Percentiles rank a stretch among this genome's conserved stretches.
Evolutionary conservation across 768 basidiomycete species (phyloP).

Genomic region (Lyophyllum shimeji): DNA sequence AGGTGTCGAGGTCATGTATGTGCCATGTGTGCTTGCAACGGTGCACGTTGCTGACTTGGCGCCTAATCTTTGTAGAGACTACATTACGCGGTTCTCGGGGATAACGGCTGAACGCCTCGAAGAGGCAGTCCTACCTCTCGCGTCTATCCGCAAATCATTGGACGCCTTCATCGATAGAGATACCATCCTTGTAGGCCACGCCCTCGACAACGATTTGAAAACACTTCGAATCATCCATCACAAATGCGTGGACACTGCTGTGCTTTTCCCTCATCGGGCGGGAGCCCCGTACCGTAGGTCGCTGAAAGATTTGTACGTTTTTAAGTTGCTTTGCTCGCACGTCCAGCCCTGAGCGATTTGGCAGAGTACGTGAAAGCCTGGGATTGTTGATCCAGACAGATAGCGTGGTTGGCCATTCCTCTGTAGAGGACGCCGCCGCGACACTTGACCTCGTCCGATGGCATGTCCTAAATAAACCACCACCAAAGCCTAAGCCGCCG

Average conservation of each 20-base stretch:
- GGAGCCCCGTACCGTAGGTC: conserved; percentile 80
- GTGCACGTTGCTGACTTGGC: neutral
- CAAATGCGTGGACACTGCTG: conserved; percentile 82
- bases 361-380: conserved; percentile 82
- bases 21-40: conserved; percentile 40
- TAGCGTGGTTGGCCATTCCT: conserved; percentile 81
- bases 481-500: conserved; percentile 20
- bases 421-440: conserved; percentile 85
- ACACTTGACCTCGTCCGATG: conserved; percentile 88
- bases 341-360: conserved; percentile 4
- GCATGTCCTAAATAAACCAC: conserved; percentile 67
- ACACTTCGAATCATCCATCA: conserved; percentile 87
- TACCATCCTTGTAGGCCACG: conserved; percentile 89
- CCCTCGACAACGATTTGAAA: conserved; percentile 91
- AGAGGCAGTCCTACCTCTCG: conserved; percentile 65
- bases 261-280: conserved; percentile 78
- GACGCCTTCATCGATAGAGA: conserved; percentile 70
- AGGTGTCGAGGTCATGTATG: conserved; percentile 75
- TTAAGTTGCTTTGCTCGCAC: neutral
- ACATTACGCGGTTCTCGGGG: conserved; percentile 90
- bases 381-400: conserved; percentile 81
- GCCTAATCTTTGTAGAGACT: conserved; percentile 59
- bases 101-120: conserved; percentile 59
- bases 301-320: conserved; percentile 72
- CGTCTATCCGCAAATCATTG: conserved; percentile 64